Evolutionary conservation across 108 stramenopile species (phyloP).

Genomic region (Cyclotella sp.): DNA sequence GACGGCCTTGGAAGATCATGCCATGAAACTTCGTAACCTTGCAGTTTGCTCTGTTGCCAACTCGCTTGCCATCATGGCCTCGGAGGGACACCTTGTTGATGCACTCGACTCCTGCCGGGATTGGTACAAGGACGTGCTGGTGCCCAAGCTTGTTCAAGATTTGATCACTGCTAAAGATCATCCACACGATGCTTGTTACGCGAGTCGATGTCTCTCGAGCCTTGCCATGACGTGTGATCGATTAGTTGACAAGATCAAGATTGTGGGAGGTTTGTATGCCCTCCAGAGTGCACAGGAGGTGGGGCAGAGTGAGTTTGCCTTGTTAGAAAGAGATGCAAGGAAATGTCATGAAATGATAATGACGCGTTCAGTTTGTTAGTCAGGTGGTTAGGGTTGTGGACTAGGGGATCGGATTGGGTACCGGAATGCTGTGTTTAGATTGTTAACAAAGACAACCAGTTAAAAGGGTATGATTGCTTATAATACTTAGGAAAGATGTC

Average conservation of each 20-base stretch:
- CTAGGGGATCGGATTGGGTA: background rate
- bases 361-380: conserved; percentile 1
- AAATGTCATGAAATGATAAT: conserved; percentile 32
- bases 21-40: conserved; percentile 57
- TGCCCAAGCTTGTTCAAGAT: conserved; percentile 63
- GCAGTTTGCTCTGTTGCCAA: conserved; percentile 63
- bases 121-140: conserved; percentile 68
- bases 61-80: conserved; percentile 48
- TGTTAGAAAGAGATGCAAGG: conserved; percentile 60
- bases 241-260: conserved; percentile 43
- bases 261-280: conserved; percentile 45
- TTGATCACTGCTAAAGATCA: conserved; percentile 49
- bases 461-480: no score
- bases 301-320: conserved; percentile 60
- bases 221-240: conserved; percentile 46
- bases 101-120: conserved; percentile 37
- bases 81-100: conserved; percentile 48
- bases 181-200: conserved; percentile 72
- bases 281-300: conserved; percentile 54
- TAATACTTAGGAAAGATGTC: no score
- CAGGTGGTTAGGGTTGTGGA: background rate
- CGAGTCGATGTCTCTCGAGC: conserved; percentile 58
- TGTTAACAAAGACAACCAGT: no score
- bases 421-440: background rate
- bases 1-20: conserved; percentile 32